These are phyloP conservation scores for Gnomoniopsis smithogilvyi DNA, from an alignment of 2,329 filamentous ascomycete genomes.

Conservation along the genomic window DNA sequence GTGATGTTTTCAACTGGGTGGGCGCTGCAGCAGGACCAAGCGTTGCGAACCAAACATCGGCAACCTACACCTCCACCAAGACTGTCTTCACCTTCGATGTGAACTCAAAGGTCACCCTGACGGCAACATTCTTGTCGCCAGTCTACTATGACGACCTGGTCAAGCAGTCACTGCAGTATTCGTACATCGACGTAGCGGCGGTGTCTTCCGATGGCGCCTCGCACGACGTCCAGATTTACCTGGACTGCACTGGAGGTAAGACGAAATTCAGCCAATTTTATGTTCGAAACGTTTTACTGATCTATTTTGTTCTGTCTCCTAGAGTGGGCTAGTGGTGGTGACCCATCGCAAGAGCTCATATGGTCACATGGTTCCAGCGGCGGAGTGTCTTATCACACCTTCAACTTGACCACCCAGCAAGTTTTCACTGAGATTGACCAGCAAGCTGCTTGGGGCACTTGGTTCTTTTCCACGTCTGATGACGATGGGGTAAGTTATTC, in stretches of 20 bases:
- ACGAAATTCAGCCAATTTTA: background rate
- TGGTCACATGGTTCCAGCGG: conserved; percentile 57
- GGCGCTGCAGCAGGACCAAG: conserved; percentile 48
- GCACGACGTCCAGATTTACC: conserved; percentile 68
- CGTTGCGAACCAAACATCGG: conserved; percentile 57
- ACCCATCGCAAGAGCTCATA: conserved; percentile 50
- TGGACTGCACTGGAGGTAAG: conserved; percentile 68
- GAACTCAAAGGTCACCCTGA: conserved; percentile 58
- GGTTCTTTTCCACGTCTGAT: conserved; percentile 69
- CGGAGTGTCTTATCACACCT: conserved; percentile 61
- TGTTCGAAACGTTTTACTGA: background rate
- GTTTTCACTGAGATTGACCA: conserved; percentile 67
- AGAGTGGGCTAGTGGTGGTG: conserved; percentile 70
- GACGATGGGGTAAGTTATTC: conserved; percentile 37
- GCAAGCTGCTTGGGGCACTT: conserved; percentile 76
- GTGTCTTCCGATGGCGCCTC: conserved; percentile 56
- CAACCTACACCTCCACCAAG: conserved; percentile 69
- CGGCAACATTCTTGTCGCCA: conserved; percentile 68
- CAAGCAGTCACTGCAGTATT: conserved; percentile 67
- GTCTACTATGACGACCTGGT: conserved; percentile 64
- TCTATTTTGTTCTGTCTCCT: conserved; percentile 1
- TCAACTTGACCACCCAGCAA: conserved; percentile 57
- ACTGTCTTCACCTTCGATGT: conserved; percentile 69
- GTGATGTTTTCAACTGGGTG: conserved; percentile 64
- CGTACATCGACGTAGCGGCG: conserved; percentile 65